Percentiles rank a stretch among this genome's conserved stretches.
phyloP scores from a whole-genome alignment of 2,329 filamentous ascomycete genomes.

The Boeremia exigua region DNA sequence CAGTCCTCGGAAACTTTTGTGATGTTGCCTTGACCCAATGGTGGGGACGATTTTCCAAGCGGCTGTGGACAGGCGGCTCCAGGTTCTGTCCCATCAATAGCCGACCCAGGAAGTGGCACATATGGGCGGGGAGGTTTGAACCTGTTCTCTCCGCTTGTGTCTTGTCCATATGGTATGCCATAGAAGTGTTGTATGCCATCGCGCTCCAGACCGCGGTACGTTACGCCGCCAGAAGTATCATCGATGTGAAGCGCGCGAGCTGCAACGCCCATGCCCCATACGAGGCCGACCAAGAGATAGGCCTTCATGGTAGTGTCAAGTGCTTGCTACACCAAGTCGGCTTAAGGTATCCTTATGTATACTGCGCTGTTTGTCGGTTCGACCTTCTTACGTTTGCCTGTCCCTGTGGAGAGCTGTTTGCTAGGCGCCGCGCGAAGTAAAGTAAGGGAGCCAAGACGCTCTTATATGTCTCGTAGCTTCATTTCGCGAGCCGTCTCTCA shows the following conservation, averaged over 20 bases:
- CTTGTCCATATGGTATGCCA: conserved; percentile 56
- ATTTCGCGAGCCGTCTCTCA: conserved; percentile 3
- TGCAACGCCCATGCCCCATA: conserved; percentile 9
- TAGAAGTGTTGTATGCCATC: conserved; percentile 57
- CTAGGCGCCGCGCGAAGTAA: conserved; percentile 9
- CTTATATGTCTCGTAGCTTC: conserved; percentile 5
- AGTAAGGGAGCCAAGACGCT: conserved; percentile 9
- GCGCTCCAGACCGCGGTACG: conserved; percentile 52
- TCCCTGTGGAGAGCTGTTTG: neutral
- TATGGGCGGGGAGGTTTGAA: conserved; percentile 55
- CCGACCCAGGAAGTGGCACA: conserved; percentile 38
- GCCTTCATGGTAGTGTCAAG: conserved; percentile 16
- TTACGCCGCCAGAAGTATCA: conserved; percentile 36
- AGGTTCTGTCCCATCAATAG: conserved; percentile 49
- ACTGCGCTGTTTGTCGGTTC: neutral
- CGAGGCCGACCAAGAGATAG: conserved; percentile 12
- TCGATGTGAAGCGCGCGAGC: conserved; percentile 12
- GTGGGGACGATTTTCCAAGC: conserved; percentile 35
- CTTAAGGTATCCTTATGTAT: neutral
- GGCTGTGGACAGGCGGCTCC: conserved; percentile 56
- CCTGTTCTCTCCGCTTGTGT: conserved; percentile 54
- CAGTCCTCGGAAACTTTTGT: conserved; percentile 60
- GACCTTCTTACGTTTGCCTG: neutral
- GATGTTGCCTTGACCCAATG: conserved; percentile 44
- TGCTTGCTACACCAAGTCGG: neutral